Conservation (phyloP, 176 grass and related monocot genomes). For the Themeda triandra region DNA sequence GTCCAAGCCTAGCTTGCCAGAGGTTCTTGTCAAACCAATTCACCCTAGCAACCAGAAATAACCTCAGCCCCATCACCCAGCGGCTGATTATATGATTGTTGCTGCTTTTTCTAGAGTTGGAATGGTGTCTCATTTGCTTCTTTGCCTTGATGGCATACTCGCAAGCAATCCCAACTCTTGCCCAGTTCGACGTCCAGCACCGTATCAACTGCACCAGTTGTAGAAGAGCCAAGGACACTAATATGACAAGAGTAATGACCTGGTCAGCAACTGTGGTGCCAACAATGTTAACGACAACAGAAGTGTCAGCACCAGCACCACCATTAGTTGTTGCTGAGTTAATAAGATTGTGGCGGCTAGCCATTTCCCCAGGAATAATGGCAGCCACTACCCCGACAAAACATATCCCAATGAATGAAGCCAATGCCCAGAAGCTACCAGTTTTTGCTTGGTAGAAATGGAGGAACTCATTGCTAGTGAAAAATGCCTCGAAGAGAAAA, state of each 20-base stretch:
- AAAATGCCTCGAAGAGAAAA: background rate
- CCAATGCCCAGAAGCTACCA: background rate
- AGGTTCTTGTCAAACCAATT: constrained; percentile 21
- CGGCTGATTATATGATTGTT: too few species aligned
- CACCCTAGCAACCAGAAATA: background rate
- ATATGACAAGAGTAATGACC: too few species aligned
- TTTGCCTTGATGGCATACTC: too few species aligned
- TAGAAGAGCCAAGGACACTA: too few species aligned
- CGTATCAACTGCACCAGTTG: too few species aligned
- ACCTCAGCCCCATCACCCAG: too few species aligned
- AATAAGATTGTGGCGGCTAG: background rate
- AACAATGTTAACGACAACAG: too few species aligned
- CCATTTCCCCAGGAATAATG: background rate
- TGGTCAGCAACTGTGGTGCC: background rate
- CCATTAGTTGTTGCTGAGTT: background rate
- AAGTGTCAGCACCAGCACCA: too few species aligned
- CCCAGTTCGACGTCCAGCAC: too few species aligned
- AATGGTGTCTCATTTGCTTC: too few species aligned
- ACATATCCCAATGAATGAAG: background rate
- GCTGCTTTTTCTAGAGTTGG: too few species aligned
- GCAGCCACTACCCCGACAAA: background rate
- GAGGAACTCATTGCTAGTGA: background rate
- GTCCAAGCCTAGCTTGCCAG: background rate
- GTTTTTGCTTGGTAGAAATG: background rate
- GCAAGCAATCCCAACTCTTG: too few species aligned